phyloP scores from a whole-genome alignment of 495 filamentous ascomycete species.

The Daldinia grandis region DNA sequence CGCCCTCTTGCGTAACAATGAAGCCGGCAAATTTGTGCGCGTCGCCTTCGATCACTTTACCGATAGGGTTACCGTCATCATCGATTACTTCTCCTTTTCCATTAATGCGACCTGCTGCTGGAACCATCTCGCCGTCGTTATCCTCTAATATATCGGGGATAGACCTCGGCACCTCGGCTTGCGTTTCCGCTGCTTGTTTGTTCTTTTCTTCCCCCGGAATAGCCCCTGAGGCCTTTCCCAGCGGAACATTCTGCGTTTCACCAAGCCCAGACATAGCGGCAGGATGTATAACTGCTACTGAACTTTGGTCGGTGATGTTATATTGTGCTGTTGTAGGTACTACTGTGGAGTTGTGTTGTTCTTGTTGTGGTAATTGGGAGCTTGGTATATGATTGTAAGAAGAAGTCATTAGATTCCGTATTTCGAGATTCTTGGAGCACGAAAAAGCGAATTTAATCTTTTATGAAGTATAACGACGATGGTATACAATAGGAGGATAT shows the following conservation, averaged over 20 bases:
- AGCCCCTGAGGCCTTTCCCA: slow-evolving; percentile 26
- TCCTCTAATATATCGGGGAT: slow-evolving; percentile 37
- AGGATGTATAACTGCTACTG: slow-evolving; percentile 37
- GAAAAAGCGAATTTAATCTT: slow-evolving; percentile 16
- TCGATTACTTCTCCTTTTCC: slow-evolving; percentile 55
- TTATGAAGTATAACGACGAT: slow-evolving; percentile 28
- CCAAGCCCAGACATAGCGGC: slow-evolving; percentile 45
- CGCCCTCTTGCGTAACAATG: slow-evolving; percentile 66
- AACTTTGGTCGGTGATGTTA: slow-evolving; percentile 35
- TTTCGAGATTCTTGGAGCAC: background rate
- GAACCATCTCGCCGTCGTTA: slow-evolving; percentile 44
- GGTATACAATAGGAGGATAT: background rate
- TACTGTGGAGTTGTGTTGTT: slow-evolving; percentile 16
- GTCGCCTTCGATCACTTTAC: slow-evolving; percentile 68
- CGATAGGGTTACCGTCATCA: slow-evolving; percentile 61
- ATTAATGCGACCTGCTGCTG: slow-evolving; percentile 46
- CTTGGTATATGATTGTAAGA: slow-evolving; percentile 16
- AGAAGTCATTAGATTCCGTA: slow-evolving; percentile 18
- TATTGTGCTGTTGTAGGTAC: slow-evolving; percentile 30
- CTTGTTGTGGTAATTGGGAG: slow-evolving; percentile 4
- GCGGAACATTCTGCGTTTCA: slow-evolving; percentile 28
- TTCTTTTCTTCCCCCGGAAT: slow-evolving; percentile 1
- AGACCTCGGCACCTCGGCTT: slow-evolving; percentile 38
- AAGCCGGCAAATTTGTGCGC: slow-evolving; percentile 63
- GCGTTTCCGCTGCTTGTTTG: slow-evolving; percentile 11